Percentiles rank a stretch among this genome's conserved stretches.
Conservation (phyloP, 139 green algal genomes). For the Desmodesmus armatus region DNA sequence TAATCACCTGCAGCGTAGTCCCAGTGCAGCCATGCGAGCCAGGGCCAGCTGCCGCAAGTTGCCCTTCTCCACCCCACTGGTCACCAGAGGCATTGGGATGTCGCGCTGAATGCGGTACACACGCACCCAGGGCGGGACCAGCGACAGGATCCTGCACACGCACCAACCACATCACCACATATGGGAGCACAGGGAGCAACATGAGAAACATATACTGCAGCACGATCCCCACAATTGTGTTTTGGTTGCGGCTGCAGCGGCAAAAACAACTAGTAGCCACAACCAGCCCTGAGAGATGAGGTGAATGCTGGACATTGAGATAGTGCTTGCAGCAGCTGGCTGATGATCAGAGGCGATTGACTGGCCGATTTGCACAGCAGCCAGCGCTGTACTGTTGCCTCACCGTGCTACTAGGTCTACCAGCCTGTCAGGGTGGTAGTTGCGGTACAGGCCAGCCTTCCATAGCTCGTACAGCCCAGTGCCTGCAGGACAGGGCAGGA, state of each 20-base stretch:
- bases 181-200: not conserved
- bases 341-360: too few species aligned
- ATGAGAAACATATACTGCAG: not conserved
- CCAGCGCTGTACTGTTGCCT: not conserved
- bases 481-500: slow-evolving; percentile 50
- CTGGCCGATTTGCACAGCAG: not conserved
- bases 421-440: slow-evolving; percentile 91
- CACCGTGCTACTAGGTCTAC: slow-evolving; percentile 92
- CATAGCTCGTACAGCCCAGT: slow-evolving; percentile 99
- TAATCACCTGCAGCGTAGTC: slow-evolving; percentile 81
- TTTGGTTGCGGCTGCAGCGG: too few species aligned
- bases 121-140: slow-evolving; percentile 94
- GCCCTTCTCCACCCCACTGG: slow-evolving; percentile 93
- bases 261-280: too few species aligned
- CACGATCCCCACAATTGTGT: too few species aligned
- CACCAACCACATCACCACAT: not conserved
- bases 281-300: too few species aligned
- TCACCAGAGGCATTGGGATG: slow-evolving; percentile 99
- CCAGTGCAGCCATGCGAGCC: slow-evolving; percentile 89
- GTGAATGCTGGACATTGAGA: too few species aligned
- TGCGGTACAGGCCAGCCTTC: slow-evolving; percentile 94
- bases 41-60: slow-evolving; percentile 97
- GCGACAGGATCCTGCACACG: slow-evolving; percentile 77
- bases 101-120: slow-evolving; percentile 96
- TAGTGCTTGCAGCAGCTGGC: too few species aligned